Conservation (phyloP, 2,329 filamentous ascomycete genomes). For the Keithomyces neogunnii region DNA sequence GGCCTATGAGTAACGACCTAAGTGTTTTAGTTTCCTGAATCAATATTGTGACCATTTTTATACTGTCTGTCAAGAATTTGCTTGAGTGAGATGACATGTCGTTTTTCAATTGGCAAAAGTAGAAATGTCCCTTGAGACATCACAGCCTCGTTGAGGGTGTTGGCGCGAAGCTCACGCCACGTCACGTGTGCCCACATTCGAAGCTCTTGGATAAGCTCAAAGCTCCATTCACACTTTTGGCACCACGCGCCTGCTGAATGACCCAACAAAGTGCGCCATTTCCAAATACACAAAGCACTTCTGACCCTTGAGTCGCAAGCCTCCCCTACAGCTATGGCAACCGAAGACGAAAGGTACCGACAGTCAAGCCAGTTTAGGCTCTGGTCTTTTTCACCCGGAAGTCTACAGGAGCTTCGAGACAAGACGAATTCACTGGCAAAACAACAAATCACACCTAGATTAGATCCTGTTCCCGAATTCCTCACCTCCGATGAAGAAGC, state of each 20-base stretch:
- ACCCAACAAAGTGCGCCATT: no score
- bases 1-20: constrained; percentile 1
- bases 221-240: background rate
- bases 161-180: constrained; percentile 1
- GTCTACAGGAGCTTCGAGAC: constrained; percentile 61
- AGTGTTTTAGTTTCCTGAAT: background rate
- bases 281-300: background rate
- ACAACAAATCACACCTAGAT: constrained; percentile 47
- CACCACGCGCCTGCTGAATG: background rate
- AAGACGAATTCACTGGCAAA: constrained; percentile 72
- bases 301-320: no score
- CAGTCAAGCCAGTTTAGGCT: constrained; percentile 82
- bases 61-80: background rate
- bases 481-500: constrained; percentile 78
- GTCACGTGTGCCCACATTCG: background rate
- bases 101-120: no score
- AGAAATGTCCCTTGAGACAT: no score
- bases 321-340: constrained; percentile 43
- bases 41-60: background rate
- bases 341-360: constrained; percentile 86
- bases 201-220: background rate
- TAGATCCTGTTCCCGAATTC: constrained; percentile 61
- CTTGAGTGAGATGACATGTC: background rate
- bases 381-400: constrained; percentile 80
- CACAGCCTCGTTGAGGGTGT: no score